phyloP scores from a whole-genome alignment of 2,329 filamentous ascomycete genomes.

The Xylariaceae sp. region DNA sequence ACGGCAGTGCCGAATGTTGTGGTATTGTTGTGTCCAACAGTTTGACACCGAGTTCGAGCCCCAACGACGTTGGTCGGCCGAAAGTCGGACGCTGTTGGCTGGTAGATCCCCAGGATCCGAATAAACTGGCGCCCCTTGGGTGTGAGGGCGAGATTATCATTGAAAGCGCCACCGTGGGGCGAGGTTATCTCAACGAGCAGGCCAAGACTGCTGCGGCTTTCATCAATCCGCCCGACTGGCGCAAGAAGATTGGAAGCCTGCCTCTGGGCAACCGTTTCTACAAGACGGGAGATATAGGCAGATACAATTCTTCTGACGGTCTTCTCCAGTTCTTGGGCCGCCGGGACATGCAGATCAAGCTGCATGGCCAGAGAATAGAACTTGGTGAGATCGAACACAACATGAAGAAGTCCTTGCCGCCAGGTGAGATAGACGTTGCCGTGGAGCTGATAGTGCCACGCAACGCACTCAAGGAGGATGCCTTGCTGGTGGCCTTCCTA shows the following conservation, averaged over 20 bases:
- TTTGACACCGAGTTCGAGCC: neutral
- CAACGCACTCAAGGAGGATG: conserved; percentile 9
- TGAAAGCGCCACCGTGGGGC: conserved; percentile 9
- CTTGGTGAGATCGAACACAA: conserved; percentile 20
- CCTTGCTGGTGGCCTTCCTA: conserved; percentile 16
- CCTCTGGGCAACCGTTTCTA: conserved; percentile 26
- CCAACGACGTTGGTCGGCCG: conserved; percentile 2
- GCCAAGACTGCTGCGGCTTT: conserved; percentile 9
- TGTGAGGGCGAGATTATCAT: conserved; percentile 10
- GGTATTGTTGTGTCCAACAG: conserved; percentile 4
- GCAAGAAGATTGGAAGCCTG: neutral
- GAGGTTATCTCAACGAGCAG: conserved; percentile 10
- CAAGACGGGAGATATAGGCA: conserved; percentile 36
- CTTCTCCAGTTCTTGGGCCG: conserved; percentile 37
- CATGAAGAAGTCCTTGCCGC: too few relatives aligned
- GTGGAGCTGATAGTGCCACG: conserved; percentile 1
- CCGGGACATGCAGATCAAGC: conserved; percentile 49
- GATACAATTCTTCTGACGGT: conserved; percentile 27
- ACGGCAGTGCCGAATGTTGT: conserved; percentile 5
- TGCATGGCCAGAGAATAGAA: conserved; percentile 48
- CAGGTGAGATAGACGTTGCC: conserved; percentile 5
- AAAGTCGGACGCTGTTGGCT: conserved; percentile 8
- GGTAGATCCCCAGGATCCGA: conserved; percentile 5
- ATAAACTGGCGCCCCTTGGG: conserved; percentile 10
- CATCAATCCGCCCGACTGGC: conserved; percentile 5